These are phyloP conservation scores for Alternaria sp. DNA, from an alignment of 2,329 filamentous ascomycete genomes.

Conservation along the genomic window DNA sequence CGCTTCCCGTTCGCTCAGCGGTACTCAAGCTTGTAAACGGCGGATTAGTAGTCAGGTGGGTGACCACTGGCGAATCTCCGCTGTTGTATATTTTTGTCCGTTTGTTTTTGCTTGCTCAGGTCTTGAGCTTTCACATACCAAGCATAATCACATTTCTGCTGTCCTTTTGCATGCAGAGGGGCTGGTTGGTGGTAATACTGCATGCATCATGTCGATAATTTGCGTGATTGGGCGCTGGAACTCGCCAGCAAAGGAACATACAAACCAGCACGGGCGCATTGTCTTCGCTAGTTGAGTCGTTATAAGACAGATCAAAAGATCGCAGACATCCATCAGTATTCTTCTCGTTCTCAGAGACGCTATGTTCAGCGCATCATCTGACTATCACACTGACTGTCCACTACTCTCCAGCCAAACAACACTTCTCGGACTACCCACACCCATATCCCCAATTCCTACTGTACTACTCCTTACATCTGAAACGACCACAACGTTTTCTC, in stretches of 20 bases:
- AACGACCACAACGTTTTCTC: slow-evolving; percentile 79
- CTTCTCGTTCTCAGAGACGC: not conserved
- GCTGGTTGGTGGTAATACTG: not conserved
- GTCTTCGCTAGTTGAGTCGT: not conserved
- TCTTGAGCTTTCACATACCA: not conserved
- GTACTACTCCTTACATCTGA: slow-evolving; percentile 75
- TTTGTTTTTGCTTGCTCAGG: not conserved
- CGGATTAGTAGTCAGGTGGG: not conserved
- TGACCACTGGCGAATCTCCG: not conserved
- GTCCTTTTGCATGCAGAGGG: not conserved
- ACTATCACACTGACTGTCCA: not conserved
- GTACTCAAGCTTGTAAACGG: not conserved
- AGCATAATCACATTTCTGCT: not conserved
- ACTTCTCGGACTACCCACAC: slow-evolving; percentile 26
- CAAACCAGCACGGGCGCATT: not conserved
- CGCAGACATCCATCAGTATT: not conserved
- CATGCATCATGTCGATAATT: no score
- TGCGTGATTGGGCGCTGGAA: no score
- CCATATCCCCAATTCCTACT: slow-evolving; percentile 45
- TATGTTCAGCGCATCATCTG: not conserved
- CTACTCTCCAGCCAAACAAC: slow-evolving; percentile 44
- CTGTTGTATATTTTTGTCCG: not conserved
- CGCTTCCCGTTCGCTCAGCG: slow-evolving; percentile 1
- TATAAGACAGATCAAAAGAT: not conserved
- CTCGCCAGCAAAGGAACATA: not conserved